phyloP scores from a whole-genome alignment of 2,329 filamentous ascomycete species.

The Aspergillus nomiae region DNA sequence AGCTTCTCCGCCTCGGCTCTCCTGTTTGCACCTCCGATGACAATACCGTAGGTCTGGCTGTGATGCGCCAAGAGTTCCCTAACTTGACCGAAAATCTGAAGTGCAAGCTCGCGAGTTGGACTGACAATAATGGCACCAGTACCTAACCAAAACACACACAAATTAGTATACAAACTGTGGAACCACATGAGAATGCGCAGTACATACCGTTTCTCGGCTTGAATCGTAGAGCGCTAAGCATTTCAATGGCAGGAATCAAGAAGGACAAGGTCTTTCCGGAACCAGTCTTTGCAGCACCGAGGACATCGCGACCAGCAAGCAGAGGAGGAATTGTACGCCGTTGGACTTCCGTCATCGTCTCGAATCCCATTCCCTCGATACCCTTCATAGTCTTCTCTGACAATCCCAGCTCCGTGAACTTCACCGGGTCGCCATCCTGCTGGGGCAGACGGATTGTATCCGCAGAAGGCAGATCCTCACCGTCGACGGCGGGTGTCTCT shows the following conservation, averaged over 20 bases:
- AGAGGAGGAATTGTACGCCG: slow-evolving; percentile 82
- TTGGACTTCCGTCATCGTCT: slow-evolving; percentile 95
- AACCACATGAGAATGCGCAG: neutral
- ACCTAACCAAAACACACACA: slow-evolving; percentile 38
- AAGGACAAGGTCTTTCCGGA: slow-evolving; percentile 96
- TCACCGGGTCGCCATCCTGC: slow-evolving; percentile 63
- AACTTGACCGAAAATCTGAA: slow-evolving; percentile 95
- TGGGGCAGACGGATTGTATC: slow-evolving; percentile 56
- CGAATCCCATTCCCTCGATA: slow-evolving; percentile 88
- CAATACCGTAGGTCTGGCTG: slow-evolving; percentile 92
- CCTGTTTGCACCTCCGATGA: slow-evolving; percentile 91
- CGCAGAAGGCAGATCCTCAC: slow-evolving; percentile 55
- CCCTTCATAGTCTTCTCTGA: slow-evolving; percentile 87
- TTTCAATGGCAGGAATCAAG: slow-evolving; percentile 90
- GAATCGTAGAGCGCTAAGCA: slow-evolving; percentile 85
- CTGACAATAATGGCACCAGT: slow-evolving; percentile 91
- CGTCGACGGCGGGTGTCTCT: slow-evolving; percentile 25
- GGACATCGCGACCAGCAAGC: slow-evolving; percentile 84
- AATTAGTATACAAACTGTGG: slow-evolving; percentile 9
- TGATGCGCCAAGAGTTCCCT: slow-evolving; percentile 90
- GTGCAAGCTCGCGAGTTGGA: slow-evolving; percentile 87
- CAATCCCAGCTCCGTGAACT: slow-evolving; percentile 79
- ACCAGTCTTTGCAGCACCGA: slow-evolving; percentile 94
- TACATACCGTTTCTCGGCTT: slow-evolving; percentile 79
- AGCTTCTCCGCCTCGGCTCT: slow-evolving; percentile 93